Conservation (phyloP, 2,329 filamentous ascomycete genomes). For the Colletotrichum chlorophyti region DNA sequence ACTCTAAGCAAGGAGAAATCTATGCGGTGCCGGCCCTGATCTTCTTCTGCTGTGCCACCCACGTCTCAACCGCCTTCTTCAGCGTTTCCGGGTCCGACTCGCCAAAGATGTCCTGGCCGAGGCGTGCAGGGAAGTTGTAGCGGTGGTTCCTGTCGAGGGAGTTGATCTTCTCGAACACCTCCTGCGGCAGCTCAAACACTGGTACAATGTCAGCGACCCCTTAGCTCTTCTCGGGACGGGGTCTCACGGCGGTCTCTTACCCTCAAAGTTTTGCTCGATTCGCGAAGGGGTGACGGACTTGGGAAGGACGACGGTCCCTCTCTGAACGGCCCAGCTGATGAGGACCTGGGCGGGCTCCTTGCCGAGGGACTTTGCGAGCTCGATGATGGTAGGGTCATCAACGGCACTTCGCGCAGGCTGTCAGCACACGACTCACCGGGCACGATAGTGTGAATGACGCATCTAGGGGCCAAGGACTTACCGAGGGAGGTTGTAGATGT, state of each 20-base stretch:
- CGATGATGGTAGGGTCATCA: conserved; percentile 55
- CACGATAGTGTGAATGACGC: neutral
- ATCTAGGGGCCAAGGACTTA: neutral
- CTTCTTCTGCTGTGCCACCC: conserved; percentile 41
- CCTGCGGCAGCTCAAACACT: conserved; percentile 43
- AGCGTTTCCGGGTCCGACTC: conserved; percentile 45
- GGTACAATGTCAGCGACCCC: neutral
- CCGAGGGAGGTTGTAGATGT: conserved; percentile 43
- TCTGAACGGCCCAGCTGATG: conserved; percentile 60
- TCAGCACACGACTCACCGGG: neutral
- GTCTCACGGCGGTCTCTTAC: neutral
- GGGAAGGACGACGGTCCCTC: conserved; percentile 59
- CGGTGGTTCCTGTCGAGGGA: conserved; percentile 45
- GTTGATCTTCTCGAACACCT: conserved; percentile 45
- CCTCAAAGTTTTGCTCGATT: conserved; percentile 54
- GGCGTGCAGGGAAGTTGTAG: conserved; percentile 50
- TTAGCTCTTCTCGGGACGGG: neutral
- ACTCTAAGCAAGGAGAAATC: neutral
- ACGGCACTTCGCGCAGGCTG: conserved; percentile 43
- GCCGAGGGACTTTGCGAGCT: conserved; percentile 57
- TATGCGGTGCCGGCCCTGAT: conserved; percentile 31
- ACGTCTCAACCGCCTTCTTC: conserved; percentile 41
- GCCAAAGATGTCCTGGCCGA: conserved; percentile 51
- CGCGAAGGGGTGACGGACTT: conserved; percentile 60
- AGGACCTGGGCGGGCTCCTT: conserved; percentile 60